These are phyloP conservation scores for Tilletia walkeri DNA, from an alignment of 1,284 basidiomycete genomes.

Conservation along the genomic window DNA sequence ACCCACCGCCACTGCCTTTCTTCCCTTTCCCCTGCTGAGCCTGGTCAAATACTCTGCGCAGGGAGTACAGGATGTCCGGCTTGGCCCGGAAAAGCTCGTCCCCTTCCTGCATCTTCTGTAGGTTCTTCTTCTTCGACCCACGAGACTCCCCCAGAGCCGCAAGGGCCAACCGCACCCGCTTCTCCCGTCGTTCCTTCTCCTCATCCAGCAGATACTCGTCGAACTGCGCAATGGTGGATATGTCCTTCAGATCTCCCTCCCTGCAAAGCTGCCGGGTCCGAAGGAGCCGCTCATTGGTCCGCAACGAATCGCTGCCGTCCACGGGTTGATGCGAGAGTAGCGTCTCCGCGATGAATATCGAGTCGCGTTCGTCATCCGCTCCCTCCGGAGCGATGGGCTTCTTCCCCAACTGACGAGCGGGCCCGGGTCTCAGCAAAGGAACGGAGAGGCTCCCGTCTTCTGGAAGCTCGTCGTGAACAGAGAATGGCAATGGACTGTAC, in stretches of 20 bases:
- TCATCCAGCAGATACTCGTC: neutral
- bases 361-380: neutral
- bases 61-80: neutral
- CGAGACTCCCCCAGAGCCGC: too few relatives aligned
- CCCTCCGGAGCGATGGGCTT: neutral
- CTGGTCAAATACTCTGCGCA: neutral
- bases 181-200: neutral
- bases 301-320: neutral
- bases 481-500: constrained; percentile 8
- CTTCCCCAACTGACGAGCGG: neutral
- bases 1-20: too few relatives aligned
- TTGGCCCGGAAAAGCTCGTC: neutral
- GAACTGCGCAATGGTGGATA: neutral
- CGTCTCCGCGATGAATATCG: neutral
- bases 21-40: too few relatives aligned
- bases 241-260: neutral
- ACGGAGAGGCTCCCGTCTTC: constrained; percentile 1
- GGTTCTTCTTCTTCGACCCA: too few relatives aligned
- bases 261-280: neutral
- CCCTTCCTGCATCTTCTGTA: neutral
- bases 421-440: neutral
- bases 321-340: neutral
- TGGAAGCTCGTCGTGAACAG: neutral
- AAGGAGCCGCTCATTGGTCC: neutral
- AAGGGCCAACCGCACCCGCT: neutral